Evolutionary conservation across 1,284 basidiomycete genomes (phyloP).

Genomic region (Apiotrichum sp.): DNA sequence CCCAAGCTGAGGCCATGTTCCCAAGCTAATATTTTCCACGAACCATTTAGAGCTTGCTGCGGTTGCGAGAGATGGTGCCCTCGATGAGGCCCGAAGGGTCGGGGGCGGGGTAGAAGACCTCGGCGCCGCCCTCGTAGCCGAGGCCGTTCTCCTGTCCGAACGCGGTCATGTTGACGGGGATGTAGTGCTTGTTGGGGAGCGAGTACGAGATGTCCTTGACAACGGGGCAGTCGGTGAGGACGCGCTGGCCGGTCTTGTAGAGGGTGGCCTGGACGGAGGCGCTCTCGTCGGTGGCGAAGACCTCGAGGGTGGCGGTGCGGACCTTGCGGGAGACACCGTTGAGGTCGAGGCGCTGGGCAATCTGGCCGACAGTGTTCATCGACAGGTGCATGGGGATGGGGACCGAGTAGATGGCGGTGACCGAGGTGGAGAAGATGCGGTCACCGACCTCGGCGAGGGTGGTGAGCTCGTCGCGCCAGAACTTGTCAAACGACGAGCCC

Average conservation of each 20-base stretch:
- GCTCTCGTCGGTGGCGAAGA: constrained; percentile 81
- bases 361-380: constrained; percentile 49
- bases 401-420: constrained; percentile 68
- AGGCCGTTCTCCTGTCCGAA: constrained; percentile 51
- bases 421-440: constrained; percentile 78
- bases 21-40: too few relatives aligned
- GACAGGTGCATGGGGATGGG: constrained; percentile 49
- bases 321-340: constrained; percentile 53
- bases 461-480: constrained; percentile 80
- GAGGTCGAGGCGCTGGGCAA: constrained; percentile 59
- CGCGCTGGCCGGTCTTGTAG: constrained; percentile 76
- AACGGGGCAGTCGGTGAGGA: constrained; percentile 61
- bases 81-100: constrained; percentile 56
- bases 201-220: constrained; percentile 64
- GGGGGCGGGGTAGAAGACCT: constrained; percentile 73
- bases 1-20: too few relatives aligned
- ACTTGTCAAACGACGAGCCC: constrained; percentile 78
- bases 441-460: constrained; percentile 63
- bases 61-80: constrained; percentile 48
- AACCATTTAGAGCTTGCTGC: constrained; percentile 7
- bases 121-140: constrained; percentile 58
- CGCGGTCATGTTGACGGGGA: constrained; percentile 48
- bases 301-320: constrained; percentile 64
- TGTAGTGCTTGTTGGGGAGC: constrained; percentile 91
- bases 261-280: constrained; percentile 90